A percentile compares a stretch with the other conserved stretches of the same genome.
These are phyloP conservation scores for Dichotomocladium elegans DNA, from an alignment of 371 early-diverging fungal species.

Conservation along the genomic window DNA sequence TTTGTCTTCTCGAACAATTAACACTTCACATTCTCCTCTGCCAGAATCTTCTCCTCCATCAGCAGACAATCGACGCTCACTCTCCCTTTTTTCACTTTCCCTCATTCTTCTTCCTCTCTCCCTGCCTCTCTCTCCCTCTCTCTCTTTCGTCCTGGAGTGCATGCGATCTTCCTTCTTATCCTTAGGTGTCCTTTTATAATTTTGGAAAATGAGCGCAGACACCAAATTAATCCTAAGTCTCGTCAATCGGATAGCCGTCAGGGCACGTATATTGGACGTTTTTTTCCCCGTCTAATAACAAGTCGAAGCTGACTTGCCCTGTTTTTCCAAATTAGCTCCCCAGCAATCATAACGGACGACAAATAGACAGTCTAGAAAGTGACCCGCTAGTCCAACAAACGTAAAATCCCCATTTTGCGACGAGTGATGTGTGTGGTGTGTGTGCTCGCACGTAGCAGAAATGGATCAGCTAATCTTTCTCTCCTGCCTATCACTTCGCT, in stretches of 20 bases:
- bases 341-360: conserved; percentile 51
- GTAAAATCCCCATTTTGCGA: no score
- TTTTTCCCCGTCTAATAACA: background rate
- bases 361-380: conserved; percentile 54
- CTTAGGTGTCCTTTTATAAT: background rate
- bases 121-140: conserved; percentile 1
- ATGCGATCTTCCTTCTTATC: conserved; percentile 1
- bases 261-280: conserved; percentile 24
- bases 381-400: conserved; percentile 68
- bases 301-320: background rate
- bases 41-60: conserved; percentile 1
- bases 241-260: conserved; percentile 47
- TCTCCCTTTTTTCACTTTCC: background rate
- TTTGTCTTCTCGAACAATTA: no score
- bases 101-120: background rate
- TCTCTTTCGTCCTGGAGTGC: background rate
- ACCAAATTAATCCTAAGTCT: conserved; percentile 47
- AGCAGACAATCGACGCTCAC: background rate
- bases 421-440: no score
- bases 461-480: background rate
- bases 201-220: conserved; percentile 33
- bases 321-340: conserved; percentile 47
- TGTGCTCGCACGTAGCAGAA: background rate
- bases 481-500: no score
- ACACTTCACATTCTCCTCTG: background rate